These are phyloP conservation scores for Xylaria telfairii DNA, from an alignment of 495 filamentous ascomycete genomes.

Conservation along the genomic window DNA sequence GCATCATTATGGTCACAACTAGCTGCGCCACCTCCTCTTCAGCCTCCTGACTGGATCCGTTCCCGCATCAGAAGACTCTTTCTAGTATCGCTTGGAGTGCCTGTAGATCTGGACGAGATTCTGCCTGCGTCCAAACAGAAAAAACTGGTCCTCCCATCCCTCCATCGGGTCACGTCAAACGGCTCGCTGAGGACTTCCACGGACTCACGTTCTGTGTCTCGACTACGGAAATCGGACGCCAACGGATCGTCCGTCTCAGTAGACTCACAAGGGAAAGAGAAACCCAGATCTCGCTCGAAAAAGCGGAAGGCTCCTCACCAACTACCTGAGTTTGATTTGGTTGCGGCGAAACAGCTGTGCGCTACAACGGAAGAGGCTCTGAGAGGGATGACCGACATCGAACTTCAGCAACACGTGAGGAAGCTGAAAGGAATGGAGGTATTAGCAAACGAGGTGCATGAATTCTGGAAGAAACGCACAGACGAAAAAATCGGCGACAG, in stretches of 20 bases:
- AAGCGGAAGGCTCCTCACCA: conserved; percentile 64
- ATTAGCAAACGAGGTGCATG: conserved; percentile 76
- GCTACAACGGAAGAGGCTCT: conserved; percentile 83
- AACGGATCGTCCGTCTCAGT: conserved; percentile 64
- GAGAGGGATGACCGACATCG: conserved; percentile 72
- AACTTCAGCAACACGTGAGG: conserved; percentile 76
- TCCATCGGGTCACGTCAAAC: conserved; percentile 64
- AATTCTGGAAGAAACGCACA: conserved; percentile 85
- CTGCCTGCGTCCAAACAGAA: conserved; percentile 96
- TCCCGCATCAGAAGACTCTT: conserved; percentile 95
- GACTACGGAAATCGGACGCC: conserved; percentile 55
- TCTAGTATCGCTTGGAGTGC: conserved; percentile 93
- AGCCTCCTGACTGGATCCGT: conserved; percentile 97
- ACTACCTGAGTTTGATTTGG: conserved; percentile 79
- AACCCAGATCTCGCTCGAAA: conserved; percentile 47
- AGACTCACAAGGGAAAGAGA: conserved; percentile 57
- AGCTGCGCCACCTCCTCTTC: conserved; percentile 89
- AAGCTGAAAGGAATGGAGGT: conserved; percentile 70
- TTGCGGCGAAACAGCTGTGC: conserved; percentile 77
- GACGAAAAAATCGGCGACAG: conserved; percentile 88
- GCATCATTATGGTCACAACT: conserved; percentile 96
- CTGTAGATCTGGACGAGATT: conserved; percentile 96
- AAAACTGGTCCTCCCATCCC: conserved; percentile 90
- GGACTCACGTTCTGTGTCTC: conserved; percentile 56
- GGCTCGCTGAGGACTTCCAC: conserved; percentile 56